Percentiles rank a stretch among this genome's conserved stretches.
Conservation (phyloP, 345 rosid species). For the Gossypium bickii region DNA sequence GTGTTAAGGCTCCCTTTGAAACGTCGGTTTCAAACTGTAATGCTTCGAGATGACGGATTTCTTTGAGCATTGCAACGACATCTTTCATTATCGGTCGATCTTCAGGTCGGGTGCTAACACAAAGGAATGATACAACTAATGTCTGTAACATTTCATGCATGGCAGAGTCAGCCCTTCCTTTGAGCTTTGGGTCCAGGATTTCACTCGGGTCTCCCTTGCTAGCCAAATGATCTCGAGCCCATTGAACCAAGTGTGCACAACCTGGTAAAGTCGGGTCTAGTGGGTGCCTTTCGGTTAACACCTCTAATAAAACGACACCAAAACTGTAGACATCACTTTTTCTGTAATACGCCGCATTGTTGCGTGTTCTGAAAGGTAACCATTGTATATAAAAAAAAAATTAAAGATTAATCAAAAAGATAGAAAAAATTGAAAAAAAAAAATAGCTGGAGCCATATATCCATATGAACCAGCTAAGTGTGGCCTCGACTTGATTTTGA, state of each 20-base stretch:
- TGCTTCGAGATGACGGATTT: constrained; percentile 59
- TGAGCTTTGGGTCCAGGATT: constrained; percentile 69
- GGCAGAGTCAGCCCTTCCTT: constrained; percentile 67
- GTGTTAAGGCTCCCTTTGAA: constrained; percentile 31
- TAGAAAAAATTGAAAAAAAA: too few relatives aligned
- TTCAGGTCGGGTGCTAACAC: constrained; percentile 48
- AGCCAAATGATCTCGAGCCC: constrained; percentile 81
- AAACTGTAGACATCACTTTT: constrained; percentile 89
- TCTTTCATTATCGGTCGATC: constrained; percentile 92
- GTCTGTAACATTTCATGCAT: constrained; percentile 94
- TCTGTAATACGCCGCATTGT: constrained; percentile 69
- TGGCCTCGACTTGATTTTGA: constrained; percentile 48
- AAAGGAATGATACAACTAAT: constrained; percentile 73
- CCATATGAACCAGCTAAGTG: constrained; percentile 93
- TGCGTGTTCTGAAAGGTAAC: constrained; percentile 58
- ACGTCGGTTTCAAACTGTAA: constrained; percentile 35
- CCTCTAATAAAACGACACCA: constrained; percentile 77
- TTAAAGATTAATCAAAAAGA: too few relatives aligned
- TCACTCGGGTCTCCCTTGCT: constrained; percentile 53
- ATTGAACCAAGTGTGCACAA: constrained; percentile 76
- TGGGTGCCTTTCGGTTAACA: constrained; percentile 86
- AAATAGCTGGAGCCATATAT: constrained; percentile 92
- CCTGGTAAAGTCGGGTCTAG: constrained; percentile 83
- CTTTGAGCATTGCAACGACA: constrained; percentile 85
- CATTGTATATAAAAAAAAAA: not conserved